phyloP scores from a whole-genome alignment of 257 asterid genomes.

The Nicotiana obtusifolia region DNA sequence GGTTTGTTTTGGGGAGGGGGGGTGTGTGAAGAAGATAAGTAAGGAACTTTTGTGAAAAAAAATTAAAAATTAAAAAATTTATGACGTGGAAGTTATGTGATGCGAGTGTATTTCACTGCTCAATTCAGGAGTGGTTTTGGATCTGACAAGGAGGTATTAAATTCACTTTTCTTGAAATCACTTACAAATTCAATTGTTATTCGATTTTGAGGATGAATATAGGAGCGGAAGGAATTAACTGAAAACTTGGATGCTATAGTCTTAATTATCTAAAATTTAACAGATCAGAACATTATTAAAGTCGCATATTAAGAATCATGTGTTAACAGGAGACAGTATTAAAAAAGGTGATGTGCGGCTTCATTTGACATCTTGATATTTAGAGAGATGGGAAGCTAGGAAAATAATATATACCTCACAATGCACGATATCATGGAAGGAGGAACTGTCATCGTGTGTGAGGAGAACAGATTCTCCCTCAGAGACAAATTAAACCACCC shows the following conservation, averaged over 20 bases:
- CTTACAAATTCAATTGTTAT: no score
- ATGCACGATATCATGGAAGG: slow-evolving; percentile 65
- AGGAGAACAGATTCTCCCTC: slow-evolving; percentile 84
- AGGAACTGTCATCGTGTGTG: slow-evolving; percentile 69
- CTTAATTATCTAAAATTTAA: neutral
- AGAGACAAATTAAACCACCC: slow-evolving; percentile 97
- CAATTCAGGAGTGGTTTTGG: no score
- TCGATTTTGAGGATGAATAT: no score
- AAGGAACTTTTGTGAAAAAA: no score
- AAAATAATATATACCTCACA: slow-evolving; percentile 53
- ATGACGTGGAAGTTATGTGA: no score
- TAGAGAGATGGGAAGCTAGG: neutral
- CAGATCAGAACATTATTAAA: neutral
- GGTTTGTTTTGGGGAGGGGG: no score
- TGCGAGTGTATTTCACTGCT: no score
- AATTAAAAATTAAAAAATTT: no score
- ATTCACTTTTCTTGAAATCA: no score
- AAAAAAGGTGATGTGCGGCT: neutral
- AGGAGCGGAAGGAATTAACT: neutral
- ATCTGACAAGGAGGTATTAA: no score
- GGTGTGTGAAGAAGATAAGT: no score
- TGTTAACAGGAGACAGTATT: neutral
- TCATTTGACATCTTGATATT: neutral
- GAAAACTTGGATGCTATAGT: neutral
- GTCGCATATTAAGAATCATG: neutral